These are phyloP conservation scores for Camillea tinctor DNA, from an alignment of 2,329 filamentous ascomycete species.

Conservation along the genomic window DNA sequence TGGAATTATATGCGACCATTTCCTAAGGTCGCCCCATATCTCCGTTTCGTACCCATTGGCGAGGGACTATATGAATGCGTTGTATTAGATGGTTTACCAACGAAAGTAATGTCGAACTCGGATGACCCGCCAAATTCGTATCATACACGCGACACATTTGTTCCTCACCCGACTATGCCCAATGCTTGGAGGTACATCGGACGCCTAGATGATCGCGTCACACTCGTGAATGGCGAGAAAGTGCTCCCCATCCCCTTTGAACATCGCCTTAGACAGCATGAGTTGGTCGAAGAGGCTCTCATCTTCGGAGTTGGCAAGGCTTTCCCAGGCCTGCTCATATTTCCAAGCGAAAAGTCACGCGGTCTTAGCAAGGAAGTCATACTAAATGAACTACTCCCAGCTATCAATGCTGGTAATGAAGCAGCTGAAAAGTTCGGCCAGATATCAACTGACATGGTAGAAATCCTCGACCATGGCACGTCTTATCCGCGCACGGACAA, in stretches of 20 bases:
- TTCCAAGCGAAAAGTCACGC: slow-evolving; percentile 46
- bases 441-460: slow-evolving; percentile 52
- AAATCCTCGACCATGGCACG: slow-evolving; percentile 44
- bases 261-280: slow-evolving; percentile 50
- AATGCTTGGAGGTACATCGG: slow-evolving; percentile 46
- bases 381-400: slow-evolving; percentile 47
- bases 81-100: slow-evolving; percentile 31
- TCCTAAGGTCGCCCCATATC: slow-evolving; percentile 38
- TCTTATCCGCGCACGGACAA: slow-evolving; percentile 55
- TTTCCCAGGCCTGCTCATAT: slow-evolving; percentile 52
- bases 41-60: slow-evolving; percentile 37
- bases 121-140: slow-evolving; percentile 45
- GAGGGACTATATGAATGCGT: slow-evolving; percentile 33
- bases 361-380: slow-evolving; percentile 44
- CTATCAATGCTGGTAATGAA: slow-evolving; percentile 50
- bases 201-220: slow-evolving; percentile 45
- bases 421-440: slow-evolving; percentile 50
- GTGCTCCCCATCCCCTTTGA: slow-evolving; percentile 49
- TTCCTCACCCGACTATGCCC: slow-evolving; percentile 39
- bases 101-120: slow-evolving; percentile 36
- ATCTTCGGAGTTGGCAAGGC: slow-evolving; percentile 55
- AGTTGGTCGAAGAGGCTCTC: slow-evolving; percentile 53
- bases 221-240: slow-evolving; percentile 48
- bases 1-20: slow-evolving; percentile 55
- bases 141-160: slow-evolving; percentile 44